phyloP scores from a whole-genome alignment of 805 yeast species.

The Yarrowia deformans region DNA sequence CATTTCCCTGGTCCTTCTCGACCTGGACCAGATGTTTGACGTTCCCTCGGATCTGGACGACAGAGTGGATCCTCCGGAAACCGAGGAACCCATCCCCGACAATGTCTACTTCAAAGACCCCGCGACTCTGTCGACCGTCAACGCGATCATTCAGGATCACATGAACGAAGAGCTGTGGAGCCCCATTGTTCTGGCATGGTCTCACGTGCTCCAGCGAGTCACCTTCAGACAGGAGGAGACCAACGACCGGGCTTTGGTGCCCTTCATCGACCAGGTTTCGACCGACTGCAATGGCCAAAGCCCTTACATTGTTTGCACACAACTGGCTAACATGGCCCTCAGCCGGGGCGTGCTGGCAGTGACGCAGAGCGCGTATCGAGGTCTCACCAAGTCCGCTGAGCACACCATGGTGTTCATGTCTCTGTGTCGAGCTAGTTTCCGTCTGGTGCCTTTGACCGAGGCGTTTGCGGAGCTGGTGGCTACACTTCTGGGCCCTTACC shows the following conservation, averaged over 20 bases:
- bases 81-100: constrained; percentile 4
- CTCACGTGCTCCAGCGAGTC: constrained; percentile 45
- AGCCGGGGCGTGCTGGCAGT: constrained; percentile 9
- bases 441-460: constrained; percentile 21
- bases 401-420: constrained; percentile 33
- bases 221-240: constrained; percentile 44
- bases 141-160: constrained; percentile 39
- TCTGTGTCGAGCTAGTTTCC: constrained; percentile 28
- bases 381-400: not conserved
- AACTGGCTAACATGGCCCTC: constrained; percentile 14
- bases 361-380: not conserved
- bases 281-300: constrained; percentile 11
- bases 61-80: constrained; percentile 11
- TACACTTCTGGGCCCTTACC: constrained; percentile 49
- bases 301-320: constrained; percentile 24
- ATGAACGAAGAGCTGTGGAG: constrained; percentile 36
- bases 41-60: constrained; percentile 30
- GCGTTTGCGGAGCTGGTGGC: constrained; percentile 33
- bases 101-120: constrained; percentile 41
- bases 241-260: constrained; percentile 22
- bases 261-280: constrained; percentile 29
- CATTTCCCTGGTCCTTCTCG: constrained; percentile 45
- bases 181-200: constrained; percentile 47
- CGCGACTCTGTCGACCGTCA: constrained; percentile 43
- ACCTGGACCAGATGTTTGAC: constrained; percentile 46